Evolutionary conservation across 306 rosid species (phyloP).

Genomic region (Cucumis hystrix): DNA sequence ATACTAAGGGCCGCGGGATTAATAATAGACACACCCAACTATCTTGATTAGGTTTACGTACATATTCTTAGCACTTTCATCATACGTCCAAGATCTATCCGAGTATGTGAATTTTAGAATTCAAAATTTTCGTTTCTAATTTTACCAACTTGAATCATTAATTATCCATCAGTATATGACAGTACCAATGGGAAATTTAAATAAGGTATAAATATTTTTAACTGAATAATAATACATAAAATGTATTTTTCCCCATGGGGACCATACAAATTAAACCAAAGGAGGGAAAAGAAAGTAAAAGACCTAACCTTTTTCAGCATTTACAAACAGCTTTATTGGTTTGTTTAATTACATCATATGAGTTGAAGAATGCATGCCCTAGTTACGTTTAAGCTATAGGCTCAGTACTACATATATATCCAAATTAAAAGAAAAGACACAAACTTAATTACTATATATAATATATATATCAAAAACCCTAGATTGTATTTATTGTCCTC

Average conservation of each 20-base stretch:
- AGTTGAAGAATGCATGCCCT: slow-evolving; percentile 14
- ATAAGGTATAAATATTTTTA: not conserved
- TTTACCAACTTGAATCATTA: not conserved
- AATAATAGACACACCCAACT: no score
- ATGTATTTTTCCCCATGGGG: not conserved
- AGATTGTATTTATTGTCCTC: not conserved
- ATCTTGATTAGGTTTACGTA: no score
- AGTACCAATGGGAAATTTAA: not conserved
- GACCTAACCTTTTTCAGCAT: not conserved
- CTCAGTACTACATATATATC: not conserved
- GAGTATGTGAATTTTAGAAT: not conserved
- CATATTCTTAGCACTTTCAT: no score
- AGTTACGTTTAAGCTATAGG: not conserved
- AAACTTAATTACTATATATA: not conserved
- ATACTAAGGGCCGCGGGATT: no score
- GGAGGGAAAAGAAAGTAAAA: not conserved
- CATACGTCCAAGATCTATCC: no score
- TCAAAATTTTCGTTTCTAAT: no score
- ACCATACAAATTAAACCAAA: slow-evolving; percentile 4
- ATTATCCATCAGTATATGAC: not conserved
- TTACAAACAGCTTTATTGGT: slow-evolving; percentile 21
- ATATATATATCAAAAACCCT: not conserved
- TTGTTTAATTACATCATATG: slow-evolving; percentile 16
- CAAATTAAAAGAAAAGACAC: not conserved
- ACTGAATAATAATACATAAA: not conserved